Conservation (phyloP, 2,329 filamentous ascomycete species). For the Rutstroemia sp. region DNA sequence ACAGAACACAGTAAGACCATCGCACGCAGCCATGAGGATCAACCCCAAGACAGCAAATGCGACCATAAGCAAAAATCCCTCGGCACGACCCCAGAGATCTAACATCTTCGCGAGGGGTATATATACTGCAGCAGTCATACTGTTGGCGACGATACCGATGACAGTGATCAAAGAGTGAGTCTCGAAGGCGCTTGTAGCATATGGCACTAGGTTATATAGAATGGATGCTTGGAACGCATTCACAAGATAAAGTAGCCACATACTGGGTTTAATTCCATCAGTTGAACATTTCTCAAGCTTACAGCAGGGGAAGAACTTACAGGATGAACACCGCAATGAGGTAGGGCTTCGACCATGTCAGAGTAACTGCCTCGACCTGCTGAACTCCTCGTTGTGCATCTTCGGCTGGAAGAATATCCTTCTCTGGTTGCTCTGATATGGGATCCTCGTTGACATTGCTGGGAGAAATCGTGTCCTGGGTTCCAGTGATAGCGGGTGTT, state of each 20-base stretch:
- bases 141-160: constrained; percentile 45
- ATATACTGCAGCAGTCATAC: constrained; percentile 52
- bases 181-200: constrained; percentile 20
- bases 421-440: constrained; percentile 7
- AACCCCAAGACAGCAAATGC: constrained; percentile 32
- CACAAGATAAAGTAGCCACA: constrained; percentile 37
- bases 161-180: constrained; percentile 31
- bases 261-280: constrained; percentile 30
- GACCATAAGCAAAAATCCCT: constrained; percentile 49
- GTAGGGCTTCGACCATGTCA: constrained; percentile 43
- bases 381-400: constrained; percentile 35
- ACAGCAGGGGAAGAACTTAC: constrained; percentile 30
- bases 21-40: constrained; percentile 58
- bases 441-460: background rate
- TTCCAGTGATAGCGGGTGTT: no score
- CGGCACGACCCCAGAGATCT: constrained; percentile 61
- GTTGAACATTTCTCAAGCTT: background rate
- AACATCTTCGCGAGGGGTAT: constrained; percentile 61
- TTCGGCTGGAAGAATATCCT: constrained; percentile 12
- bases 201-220: constrained; percentile 21
- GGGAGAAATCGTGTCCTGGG: background rate
- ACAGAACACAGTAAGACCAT: constrained; percentile 50
- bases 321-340: constrained; percentile 39
- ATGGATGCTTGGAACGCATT: constrained; percentile 35
- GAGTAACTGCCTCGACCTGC: constrained; percentile 44